A percentile compares a stretch with the other conserved stretches of the same genome.
These are phyloP conservation scores for Penicillium capsulatum DNA, from an alignment of 2,329 filamentous ascomycete genomes.

Conservation along the genomic window DNA sequence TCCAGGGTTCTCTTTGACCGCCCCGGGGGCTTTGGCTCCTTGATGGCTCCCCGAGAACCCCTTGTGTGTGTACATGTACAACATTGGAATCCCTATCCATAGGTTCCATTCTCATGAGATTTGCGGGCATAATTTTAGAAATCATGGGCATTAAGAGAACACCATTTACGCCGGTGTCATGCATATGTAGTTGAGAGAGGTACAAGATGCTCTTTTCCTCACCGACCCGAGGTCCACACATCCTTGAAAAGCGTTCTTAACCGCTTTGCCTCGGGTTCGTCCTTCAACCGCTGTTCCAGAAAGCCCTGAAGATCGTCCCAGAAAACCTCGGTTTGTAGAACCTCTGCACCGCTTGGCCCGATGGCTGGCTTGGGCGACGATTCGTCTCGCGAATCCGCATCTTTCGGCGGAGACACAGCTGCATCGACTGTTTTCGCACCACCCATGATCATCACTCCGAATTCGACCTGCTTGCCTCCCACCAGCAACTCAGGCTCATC, in stretches of 20 bases:
- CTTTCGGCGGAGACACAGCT: slow-evolving; percentile 28
- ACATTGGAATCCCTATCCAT: slow-evolving; percentile 15
- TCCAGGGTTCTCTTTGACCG: no score
- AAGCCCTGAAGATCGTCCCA: slow-evolving; percentile 84
- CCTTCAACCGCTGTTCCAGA: slow-evolving; percentile 71
- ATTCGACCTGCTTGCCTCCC: slow-evolving; percentile 57
- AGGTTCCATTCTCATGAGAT: slow-evolving; percentile 1
- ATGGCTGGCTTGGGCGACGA: slow-evolving; percentile 42
- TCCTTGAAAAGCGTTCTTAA: slow-evolving; percentile 64
- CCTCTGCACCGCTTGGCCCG: slow-evolving; percentile 54
- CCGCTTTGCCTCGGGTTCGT: slow-evolving; percentile 61
- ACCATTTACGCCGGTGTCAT: not conserved
- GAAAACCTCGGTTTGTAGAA: slow-evolving; percentile 68
- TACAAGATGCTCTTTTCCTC: not conserved
- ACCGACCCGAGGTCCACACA: slow-evolving; percentile 52
- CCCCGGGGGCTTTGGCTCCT: slow-evolving; percentile 5
- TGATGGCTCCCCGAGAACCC: not conserved
- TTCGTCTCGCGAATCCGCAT: slow-evolving; percentile 26
- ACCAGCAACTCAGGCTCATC: slow-evolving; percentile 46
- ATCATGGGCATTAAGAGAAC: slow-evolving; percentile 1
- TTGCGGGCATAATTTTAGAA: not conserved
- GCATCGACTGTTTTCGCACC: slow-evolving; percentile 53
- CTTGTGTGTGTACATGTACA: slow-evolving; percentile 17
- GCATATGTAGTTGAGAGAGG: not conserved
- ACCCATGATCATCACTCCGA: slow-evolving; percentile 83